These are phyloP conservation scores for Coniella vitis DNA, from an alignment of 2,329 filamentous ascomycete species.

Conservation along the genomic window DNA sequence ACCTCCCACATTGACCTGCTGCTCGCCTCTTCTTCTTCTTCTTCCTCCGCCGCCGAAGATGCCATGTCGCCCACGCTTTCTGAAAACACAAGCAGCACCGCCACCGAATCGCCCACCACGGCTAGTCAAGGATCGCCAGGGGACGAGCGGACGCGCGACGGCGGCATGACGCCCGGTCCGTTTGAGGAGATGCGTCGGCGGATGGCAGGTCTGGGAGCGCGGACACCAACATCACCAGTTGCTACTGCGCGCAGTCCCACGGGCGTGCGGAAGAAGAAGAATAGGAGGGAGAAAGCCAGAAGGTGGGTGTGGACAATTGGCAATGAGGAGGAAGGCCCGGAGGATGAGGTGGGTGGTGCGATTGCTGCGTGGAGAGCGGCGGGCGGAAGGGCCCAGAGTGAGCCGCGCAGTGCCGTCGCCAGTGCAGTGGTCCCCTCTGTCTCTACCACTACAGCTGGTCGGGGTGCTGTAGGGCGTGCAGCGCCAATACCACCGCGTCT, in stretches of 20 bases:
- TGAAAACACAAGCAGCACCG: slow-evolving; percentile 22
- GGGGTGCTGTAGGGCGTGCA: neutral
- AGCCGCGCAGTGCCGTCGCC: slow-evolving; percentile 17
- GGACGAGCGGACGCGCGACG: slow-evolving; percentile 37
- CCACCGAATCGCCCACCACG: neutral
- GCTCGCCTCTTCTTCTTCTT: slow-evolving; percentile 15
- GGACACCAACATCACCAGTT: slow-evolving; percentile 34
- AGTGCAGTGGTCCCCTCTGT: neutral
- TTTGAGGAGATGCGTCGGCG: slow-evolving; percentile 57
- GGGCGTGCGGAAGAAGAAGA: slow-evolving; percentile 47
- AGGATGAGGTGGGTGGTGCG: slow-evolving; percentile 36
- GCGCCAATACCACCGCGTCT: neutral
- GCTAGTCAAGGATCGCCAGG: neutral
- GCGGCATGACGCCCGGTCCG: slow-evolving; percentile 55
- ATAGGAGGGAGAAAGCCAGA: slow-evolving; percentile 57
- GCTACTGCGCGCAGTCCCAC: slow-evolving; percentile 32
- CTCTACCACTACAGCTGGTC: neutral
- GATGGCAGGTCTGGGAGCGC: slow-evolving; percentile 42
- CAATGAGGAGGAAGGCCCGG: slow-evolving; percentile 38
- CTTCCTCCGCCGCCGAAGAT: slow-evolving; percentile 37
- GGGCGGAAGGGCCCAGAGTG: neutral
- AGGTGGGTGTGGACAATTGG: slow-evolving; percentile 63
- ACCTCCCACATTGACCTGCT: slow-evolving; percentile 59
- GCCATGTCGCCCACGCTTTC: slow-evolving; percentile 40
- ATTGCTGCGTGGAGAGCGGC: slow-evolving; percentile 33